Evolutionary conservation across 495 filamentous ascomycete genomes (phyloP), one percentile per base, ranked within the genome.

Genomic region (Podospora anserina): DNA sequence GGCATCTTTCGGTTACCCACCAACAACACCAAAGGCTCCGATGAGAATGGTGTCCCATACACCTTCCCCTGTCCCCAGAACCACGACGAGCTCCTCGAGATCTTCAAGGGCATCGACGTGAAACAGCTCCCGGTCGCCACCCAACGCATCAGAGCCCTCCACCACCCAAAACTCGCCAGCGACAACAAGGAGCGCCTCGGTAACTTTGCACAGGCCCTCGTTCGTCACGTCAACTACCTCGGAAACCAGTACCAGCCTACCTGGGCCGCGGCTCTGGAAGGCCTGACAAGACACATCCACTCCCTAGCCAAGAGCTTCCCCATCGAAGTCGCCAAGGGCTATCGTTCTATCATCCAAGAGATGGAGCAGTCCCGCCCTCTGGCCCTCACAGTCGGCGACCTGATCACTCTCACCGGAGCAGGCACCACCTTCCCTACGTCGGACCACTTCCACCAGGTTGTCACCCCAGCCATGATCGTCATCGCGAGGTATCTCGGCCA

Each of bases 371-470:
- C 82, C 30, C 86, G 87, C 63, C 85, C 88, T 5, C 81, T 88
- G 60, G 82, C 81, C 19, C 87, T 90, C 13, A 87, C 82, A 2
- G 83, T 89, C 11, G 91, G 92, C 3, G 93, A 98, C 75, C 82
- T 98, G 26, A 77, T 93, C 11, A 76, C 96, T 28, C 79, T 99
- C 54, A 94, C 92, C 1, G 92, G 92, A 0, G 86, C 97, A 70
- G 87, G 87, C 32, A 87, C 88, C 7, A 91, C 94, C 68, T 99
- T 96, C 76, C 93, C 96, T 5, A 97, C 96, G 0, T 96, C 92
- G 0, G 95, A 99, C 79, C 92, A 97, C 77, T 98, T 97, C 78
- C 95, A 98, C 71, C 90, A 93, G 66, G 90, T 98, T 18, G 88
- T 91, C 61, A 98, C 95, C 4, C 95, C 95, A 0, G 91, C 94